Percentiles rank a stretch among this genome's conserved stretches.
These are phyloP conservation scores for Lagenaria siceraria DNA, from an alignment of 306 rosid species.

Conservation along the genomic window DNA sequence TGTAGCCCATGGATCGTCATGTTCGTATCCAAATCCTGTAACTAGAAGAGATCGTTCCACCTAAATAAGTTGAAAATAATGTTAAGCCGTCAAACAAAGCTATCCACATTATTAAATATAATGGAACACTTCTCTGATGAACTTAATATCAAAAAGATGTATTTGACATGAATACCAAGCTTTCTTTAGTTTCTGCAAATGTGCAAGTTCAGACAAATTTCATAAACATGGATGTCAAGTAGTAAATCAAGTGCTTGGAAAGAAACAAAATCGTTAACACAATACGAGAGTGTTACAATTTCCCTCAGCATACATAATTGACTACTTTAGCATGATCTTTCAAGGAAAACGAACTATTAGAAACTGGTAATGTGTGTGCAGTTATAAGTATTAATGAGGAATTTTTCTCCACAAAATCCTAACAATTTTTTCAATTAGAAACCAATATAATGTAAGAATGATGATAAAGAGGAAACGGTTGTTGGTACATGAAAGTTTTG, in stretches of 20 bases:
- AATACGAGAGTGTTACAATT: neutral
- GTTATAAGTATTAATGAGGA: neutral
- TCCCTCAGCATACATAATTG: neutral
- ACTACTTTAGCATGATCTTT: neutral
- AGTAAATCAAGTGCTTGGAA: neutral
- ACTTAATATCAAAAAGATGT: neutral
- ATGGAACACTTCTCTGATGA: neutral
- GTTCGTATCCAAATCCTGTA: conserved; percentile 96
- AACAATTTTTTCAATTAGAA: neutral
- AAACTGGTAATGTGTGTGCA: neutral
- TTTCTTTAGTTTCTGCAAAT: neutral
- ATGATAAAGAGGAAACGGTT: neutral
- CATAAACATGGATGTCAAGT: neutral
- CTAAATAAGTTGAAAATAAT: conserved; percentile 24
- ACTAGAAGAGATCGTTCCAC: conserved; percentile 85
- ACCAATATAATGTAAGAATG: neutral
- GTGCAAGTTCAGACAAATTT: neutral
- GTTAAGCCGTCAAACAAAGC: neutral
- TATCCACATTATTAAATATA: neutral
- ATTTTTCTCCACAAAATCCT: too few species aligned
- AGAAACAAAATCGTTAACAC: neutral
- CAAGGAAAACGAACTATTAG: neutral
- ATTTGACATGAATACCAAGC: neutral
- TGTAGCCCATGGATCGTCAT: conserved; percentile 86
- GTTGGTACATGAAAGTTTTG: neutral